These are phyloP conservation scores for Parachaetomium inaequale DNA, from an alignment of 495 filamentous ascomycete species.

Conservation along the genomic window DNA sequence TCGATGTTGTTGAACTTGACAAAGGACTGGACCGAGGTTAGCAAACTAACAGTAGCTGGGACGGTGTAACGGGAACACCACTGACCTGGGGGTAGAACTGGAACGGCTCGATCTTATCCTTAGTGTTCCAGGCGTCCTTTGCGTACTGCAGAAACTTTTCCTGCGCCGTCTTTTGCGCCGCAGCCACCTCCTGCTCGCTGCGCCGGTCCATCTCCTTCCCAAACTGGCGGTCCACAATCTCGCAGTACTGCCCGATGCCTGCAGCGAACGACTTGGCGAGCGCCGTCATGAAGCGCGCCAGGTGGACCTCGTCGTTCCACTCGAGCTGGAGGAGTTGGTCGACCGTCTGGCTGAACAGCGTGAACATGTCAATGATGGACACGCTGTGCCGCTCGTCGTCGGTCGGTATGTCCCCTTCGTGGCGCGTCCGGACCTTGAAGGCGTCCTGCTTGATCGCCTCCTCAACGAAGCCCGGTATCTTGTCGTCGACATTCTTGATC, in stretches of 20 bases:
- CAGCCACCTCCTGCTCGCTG: slow-evolving; percentile 80
- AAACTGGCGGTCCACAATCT: slow-evolving; percentile 82
- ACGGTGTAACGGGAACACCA: slow-evolving; percentile 1
- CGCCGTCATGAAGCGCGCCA: slow-evolving; percentile 97
- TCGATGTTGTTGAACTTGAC: slow-evolving; percentile 98
- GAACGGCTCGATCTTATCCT: slow-evolving; percentile 94
- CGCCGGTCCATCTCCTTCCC: slow-evolving; percentile 88
- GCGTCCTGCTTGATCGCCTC: slow-evolving; percentile 83
- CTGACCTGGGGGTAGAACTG: slow-evolving; percentile 92
- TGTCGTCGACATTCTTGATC: slow-evolving; percentile 75
- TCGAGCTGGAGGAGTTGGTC: slow-evolving; percentile 80
- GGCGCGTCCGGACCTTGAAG: slow-evolving; percentile 65
- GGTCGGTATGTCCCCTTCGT: slow-evolving; percentile 55
- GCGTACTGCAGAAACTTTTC: slow-evolving; percentile 88
- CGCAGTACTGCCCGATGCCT: slow-evolving; percentile 86
- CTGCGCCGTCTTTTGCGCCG: slow-evolving; percentile 73
- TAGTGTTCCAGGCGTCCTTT: slow-evolving; percentile 90
- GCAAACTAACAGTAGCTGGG: neutral
- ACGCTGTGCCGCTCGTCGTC: slow-evolving; percentile 89
- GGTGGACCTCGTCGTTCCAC: slow-evolving; percentile 90
- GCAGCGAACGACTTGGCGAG: slow-evolving; percentile 79
- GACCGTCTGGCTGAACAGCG: slow-evolving; percentile 83
- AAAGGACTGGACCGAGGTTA: slow-evolving; percentile 61
- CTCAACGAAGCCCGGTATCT: slow-evolving; percentile 80
- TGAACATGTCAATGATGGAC: slow-evolving; percentile 90